These are phyloP conservation scores for Metschnikowia dekortorum DNA, from an alignment of 805 yeast genomes.

Conservation along the genomic window DNA sequence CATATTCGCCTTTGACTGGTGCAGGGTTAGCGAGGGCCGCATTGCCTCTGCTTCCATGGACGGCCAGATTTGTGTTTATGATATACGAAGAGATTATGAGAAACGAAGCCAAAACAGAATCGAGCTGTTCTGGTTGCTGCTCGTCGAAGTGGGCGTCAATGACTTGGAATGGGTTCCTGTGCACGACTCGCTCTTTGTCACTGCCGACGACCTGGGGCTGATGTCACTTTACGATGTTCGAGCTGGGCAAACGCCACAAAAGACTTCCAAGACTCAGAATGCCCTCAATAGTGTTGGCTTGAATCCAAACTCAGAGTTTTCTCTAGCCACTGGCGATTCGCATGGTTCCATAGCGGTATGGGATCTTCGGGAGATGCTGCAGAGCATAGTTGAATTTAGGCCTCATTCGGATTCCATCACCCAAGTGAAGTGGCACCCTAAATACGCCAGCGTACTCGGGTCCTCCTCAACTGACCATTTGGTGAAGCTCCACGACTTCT, in stretches of 20 bases:
- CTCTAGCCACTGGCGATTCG: conserved; percentile 66
- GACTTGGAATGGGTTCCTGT: conserved; percentile 65
- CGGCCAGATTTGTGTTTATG: conserved; percentile 66
- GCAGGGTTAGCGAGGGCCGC: conserved; percentile 53
- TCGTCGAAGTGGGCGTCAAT: conserved; percentile 48
- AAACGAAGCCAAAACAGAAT: conserved; percentile 2
- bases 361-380: conserved; percentile 52
- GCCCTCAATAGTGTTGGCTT: conserved; percentile 59
- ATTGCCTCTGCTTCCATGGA: conserved; percentile 59
- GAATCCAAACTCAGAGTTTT: conserved; percentile 51
- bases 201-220: conserved; percentile 62
- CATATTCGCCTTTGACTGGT: conserved; percentile 76
- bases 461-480: conserved; percentile 60
- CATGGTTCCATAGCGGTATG: conserved; percentile 53
- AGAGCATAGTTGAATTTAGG: conserved; percentile 13
- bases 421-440: conserved; percentile 70
- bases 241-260: conserved; percentile 35
- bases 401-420: conserved; percentile 57
- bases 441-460: conserved; percentile 50
- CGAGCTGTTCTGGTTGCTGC: conserved; percentile 5
- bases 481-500: conserved; percentile 60
- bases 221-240: conserved; percentile 24
- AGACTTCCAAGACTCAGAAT: conserved; percentile 38
- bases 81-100: conserved; percentile 38
- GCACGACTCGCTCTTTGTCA: conserved; percentile 57